Conservation (phyloP, 1,284 basidiomycete species). For the Coriolopsis trogii region DNA sequence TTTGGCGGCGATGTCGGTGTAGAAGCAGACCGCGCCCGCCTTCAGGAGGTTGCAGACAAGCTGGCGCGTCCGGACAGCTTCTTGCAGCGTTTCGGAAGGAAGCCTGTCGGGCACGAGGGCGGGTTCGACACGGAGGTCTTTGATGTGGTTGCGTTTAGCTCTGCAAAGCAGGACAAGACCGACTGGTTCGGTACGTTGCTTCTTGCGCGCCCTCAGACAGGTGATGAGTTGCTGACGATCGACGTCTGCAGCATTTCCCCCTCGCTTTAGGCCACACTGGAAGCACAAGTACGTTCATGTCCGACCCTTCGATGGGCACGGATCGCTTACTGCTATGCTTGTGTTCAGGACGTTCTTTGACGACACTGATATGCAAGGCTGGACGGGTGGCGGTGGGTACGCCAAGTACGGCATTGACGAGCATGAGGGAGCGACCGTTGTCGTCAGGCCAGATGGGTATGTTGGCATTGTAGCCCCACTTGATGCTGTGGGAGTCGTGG, state of each 20-base stretch:
- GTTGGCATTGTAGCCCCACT: slow-evolving; percentile 61
- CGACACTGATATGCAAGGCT: slow-evolving; percentile 38
- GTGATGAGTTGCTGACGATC: neutral
- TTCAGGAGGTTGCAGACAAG: slow-evolving; percentile 48
- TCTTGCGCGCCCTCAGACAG: neutral
- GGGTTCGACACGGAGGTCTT: slow-evolving; percentile 48
- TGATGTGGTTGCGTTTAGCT: slow-evolving; percentile 56
- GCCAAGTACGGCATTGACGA: slow-evolving; percentile 53
- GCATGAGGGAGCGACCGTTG: slow-evolving; percentile 59
- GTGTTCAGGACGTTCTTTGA: slow-evolving; percentile 33
- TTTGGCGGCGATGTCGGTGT: slow-evolving; percentile 49
- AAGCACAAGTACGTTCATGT: too few relatives aligned
- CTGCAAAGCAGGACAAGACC: slow-evolving; percentile 48
- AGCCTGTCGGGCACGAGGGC: neutral
- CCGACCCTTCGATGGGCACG: too few relatives aligned
- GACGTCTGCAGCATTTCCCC: too few relatives aligned
- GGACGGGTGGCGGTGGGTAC: slow-evolving; percentile 45
- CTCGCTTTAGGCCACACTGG: too few relatives aligned
- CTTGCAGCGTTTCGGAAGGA: slow-evolving; percentile 36
- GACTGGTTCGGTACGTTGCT: slow-evolving; percentile 39
- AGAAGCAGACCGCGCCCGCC: slow-evolving; percentile 39
- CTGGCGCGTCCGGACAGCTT: slow-evolving; percentile 42
- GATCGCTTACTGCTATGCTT: too few relatives aligned
- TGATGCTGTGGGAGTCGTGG: slow-evolving; percentile 43
- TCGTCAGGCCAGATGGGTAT: slow-evolving; percentile 79